Evolutionary conservation across 306 rosid species (phyloP).

Genomic region (Trifolium subterraneum): DNA sequence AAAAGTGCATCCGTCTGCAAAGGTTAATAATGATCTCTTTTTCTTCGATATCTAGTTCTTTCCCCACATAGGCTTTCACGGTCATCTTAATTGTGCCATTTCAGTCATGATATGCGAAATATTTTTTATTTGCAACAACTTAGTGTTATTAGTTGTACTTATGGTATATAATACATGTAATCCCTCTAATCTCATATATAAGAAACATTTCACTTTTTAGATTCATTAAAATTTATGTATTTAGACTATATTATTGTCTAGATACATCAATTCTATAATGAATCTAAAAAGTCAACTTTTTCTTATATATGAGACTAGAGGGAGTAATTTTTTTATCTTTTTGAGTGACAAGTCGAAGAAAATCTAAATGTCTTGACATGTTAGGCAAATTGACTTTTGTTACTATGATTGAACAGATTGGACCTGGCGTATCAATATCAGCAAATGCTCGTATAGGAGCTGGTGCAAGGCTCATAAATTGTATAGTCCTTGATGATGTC

Average conservation of each 20-base stretch:
- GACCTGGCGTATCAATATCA: constrained; percentile 91
- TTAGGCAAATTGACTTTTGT: constrained; percentile 40
- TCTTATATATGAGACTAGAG: no score
- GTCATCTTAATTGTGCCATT: constrained; percentile 8
- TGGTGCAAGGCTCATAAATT: constrained; percentile 87
- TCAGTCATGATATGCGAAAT: neutral
- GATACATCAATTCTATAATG: no score
- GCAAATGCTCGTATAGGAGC: constrained; percentile 98
- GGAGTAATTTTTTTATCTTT: neutral
- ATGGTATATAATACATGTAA: constrained; percentile 11
- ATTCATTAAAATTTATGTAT: no score
- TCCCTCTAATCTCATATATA: no score
- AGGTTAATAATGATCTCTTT: constrained; percentile 55
- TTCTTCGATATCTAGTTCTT: neutral
- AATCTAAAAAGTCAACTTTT: no score
- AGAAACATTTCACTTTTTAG: no score
- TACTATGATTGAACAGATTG: constrained; percentile 65
- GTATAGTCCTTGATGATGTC: constrained; percentile 86
- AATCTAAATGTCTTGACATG: constrained; percentile 6
- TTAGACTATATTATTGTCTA: no score
- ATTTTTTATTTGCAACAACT: constrained; percentile 4
- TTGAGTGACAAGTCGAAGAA: neutral
- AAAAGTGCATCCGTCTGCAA: constrained; percentile 89
- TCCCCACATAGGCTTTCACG: constrained; percentile 9
- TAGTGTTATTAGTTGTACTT: constrained; percentile 14